Evolutionary conservation across 2,329 filamentous ascomycete species (phyloP).

Genomic region (Arachnopeziza araneosa): DNA sequence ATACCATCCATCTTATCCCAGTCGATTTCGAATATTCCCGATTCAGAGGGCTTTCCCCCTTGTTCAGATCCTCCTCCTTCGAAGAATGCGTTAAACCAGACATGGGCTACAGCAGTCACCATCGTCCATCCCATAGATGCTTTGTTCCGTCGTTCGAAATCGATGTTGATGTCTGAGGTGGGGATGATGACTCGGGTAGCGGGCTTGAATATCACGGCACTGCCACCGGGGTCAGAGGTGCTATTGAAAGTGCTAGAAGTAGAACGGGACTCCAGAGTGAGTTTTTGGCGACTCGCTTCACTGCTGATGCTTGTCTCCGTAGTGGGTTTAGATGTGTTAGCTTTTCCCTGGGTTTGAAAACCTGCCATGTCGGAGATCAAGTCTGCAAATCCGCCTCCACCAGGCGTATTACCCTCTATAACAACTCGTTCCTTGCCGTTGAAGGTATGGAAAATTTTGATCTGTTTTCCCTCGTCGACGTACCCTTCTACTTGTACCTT

Average conservation of each 20-base stretch:
- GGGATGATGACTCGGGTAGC: slow-evolving; percentile 61
- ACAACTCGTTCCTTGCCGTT: slow-evolving; percentile 64
- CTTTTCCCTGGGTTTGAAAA: slow-evolving; percentile 22
- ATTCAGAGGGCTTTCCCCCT: slow-evolving; percentile 58
- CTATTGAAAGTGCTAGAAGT: slow-evolving; percentile 6
- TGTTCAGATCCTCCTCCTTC: slow-evolving; percentile 74
- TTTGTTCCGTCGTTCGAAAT: slow-evolving; percentile 80
- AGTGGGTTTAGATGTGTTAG: slow-evolving; percentile 10
- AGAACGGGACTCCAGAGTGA: not conserved
- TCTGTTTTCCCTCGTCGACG: slow-evolving; percentile 81
- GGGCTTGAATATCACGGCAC: slow-evolving; percentile 75
- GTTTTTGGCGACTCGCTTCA: not conserved
- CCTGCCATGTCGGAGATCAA: slow-evolving; percentile 50
- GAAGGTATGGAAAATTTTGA: slow-evolving; percentile 80
- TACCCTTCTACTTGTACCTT: slow-evolving; percentile 83
- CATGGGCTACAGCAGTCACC: slow-evolving; percentile 88
- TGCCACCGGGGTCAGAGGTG: slow-evolving; percentile 44
- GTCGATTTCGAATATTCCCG: slow-evolving; percentile 65
- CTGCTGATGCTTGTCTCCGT: slow-evolving; percentile 7
- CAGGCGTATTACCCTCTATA: slow-evolving; percentile 52
- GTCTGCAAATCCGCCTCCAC: slow-evolving; percentile 43
- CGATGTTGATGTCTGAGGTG: slow-evolving; percentile 83
- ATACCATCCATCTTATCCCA: slow-evolving; percentile 88
- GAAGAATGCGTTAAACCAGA: slow-evolving; percentile 96
- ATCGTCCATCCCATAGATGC: slow-evolving; percentile 75